A percentile compares a stretch with the other conserved stretches of the same genome.
These are phyloP conservation scores for Diplotaxis tenuifolia DNA, from an alignment of 345 rosid genomes.

Conservation along the genomic window DNA sequence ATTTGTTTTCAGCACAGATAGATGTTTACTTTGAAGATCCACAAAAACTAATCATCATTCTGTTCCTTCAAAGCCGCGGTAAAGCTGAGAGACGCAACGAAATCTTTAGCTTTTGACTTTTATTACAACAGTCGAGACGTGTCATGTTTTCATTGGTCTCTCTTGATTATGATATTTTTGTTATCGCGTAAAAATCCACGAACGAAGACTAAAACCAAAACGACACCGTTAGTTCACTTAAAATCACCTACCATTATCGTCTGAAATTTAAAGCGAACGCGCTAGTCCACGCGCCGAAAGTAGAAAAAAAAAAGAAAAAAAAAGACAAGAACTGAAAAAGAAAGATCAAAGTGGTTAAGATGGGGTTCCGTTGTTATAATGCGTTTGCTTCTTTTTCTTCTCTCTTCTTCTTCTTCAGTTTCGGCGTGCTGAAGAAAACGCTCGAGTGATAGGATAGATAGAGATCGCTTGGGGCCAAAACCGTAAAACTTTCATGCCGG, in stretches of 20 bases:
- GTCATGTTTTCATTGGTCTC: neutral
- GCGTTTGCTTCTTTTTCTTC: constrained; percentile 16
- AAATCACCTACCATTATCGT: constrained; percentile 29
- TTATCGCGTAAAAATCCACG: constrained; percentile 25
- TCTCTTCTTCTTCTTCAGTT: constrained; percentile 7
- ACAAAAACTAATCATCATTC: constrained; percentile 32
- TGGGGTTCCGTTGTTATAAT: constrained; percentile 36
- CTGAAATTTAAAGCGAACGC: constrained; percentile 3
- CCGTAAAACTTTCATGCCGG: constrained; percentile 23
- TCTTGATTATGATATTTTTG: neutral
- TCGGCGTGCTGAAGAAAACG: constrained; percentile 36
- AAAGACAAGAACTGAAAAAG: constrained; percentile 19
- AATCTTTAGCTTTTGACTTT: constrained; percentile 24
- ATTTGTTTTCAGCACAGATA: constrained; percentile 17
- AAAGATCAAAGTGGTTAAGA: constrained; percentile 30
- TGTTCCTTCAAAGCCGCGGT: constrained; percentile 33
- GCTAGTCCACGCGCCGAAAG: constrained; percentile 34
- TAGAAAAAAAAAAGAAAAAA: neutral
- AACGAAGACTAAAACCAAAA: neutral
- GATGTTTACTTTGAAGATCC: neutral
- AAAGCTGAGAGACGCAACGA: constrained; percentile 20
- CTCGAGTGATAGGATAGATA: neutral
- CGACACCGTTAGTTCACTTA: neutral
- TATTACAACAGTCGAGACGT: neutral
- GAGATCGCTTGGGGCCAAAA: neutral